A percentile compares a stretch with the other conserved stretches of the same genome.
Conservation (phyloP, 139 green algal species). For the Tetradesmus obliquus region DNA sequence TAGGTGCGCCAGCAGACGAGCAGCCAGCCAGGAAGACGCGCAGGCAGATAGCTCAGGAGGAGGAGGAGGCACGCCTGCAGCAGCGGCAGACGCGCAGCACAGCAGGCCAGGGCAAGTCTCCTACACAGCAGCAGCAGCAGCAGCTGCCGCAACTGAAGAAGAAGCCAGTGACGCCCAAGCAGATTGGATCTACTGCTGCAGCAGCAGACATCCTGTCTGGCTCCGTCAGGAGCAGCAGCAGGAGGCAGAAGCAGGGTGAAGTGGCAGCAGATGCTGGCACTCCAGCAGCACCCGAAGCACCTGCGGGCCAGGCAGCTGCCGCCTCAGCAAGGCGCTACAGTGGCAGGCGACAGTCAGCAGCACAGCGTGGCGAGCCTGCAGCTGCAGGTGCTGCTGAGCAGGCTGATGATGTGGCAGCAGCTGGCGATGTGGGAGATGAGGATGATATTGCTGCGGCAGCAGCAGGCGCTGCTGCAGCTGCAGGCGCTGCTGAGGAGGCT, state of each 20-base stretch:
- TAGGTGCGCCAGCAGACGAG: background rate
- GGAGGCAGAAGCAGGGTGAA: background rate
- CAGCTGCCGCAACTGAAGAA: background rate
- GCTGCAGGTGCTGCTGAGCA: slow-evolving; percentile 15
- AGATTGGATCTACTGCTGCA: background rate
- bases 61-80: background rate
- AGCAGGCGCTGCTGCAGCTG: background rate
- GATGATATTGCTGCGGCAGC: background rate
- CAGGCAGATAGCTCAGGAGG: background rate
- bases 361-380: background rate
- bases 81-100: background rate
- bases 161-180: background rate
- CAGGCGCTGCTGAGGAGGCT: background rate
- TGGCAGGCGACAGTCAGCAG: background rate
- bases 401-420: background rate
- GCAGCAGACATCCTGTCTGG: background rate
- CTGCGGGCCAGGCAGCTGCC: background rate
- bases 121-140: background rate
- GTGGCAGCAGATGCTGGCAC: background rate
- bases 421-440: background rate
- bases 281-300: background rate
- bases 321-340: background rate
- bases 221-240: background rate
- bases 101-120: background rate
- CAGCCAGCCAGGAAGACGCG: background rate